Evolutionary conservation across 2,329 filamentous ascomycete species (phyloP), one percentile per base, ranked within the genome.

Genomic region (Rhynchosporium graminicola): DNA sequence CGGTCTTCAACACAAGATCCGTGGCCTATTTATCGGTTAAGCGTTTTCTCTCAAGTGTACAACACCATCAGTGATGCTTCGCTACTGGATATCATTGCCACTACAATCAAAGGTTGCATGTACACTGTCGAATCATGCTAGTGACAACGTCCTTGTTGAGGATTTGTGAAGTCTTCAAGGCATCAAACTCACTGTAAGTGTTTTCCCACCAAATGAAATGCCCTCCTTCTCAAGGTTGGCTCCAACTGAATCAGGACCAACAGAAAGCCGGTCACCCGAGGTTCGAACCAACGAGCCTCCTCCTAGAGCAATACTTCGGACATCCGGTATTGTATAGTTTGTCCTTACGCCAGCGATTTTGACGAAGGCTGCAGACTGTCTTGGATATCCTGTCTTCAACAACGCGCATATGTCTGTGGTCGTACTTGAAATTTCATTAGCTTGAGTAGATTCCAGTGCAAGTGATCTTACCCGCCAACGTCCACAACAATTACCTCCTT

Each of bases 331-430:
- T 31, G 82, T 78, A 65, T 85, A 87, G 15, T 84, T 84, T 46
- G 83, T 85, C 13, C 83, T 76, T 0, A 87, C 83, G 0, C 84
- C 83, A 1, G 80, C 83, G 4, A 87, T 77, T 60, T 84, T 81
- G 9, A 83, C 82, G 59, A 83, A 86, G 0, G 81, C 82, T 0
- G 83, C 79, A 3, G 85, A 83, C 65, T 86, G 83, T 26, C 84
- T 78, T 0, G 85, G 85, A 52, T 86, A 86, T 0, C 85, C 85
- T 2, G 80, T 84, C 0, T 82, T 80, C 1, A 86, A 75, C 2
- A 87, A 72, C 0, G 83, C 77, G 31, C 84, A 83, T 8, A 86
- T 80, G 70, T 87, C 85, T 2, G 83, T 83, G 0, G 84, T 87
- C 0, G 85, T 87, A 10, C 85, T 73, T 45, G 31, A 29, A 20